Percentiles rank a stretch among this genome's conserved stretches.
Conservation (phyloP, 306 rosid genomes). For the Arachis stenosperma region DNA sequence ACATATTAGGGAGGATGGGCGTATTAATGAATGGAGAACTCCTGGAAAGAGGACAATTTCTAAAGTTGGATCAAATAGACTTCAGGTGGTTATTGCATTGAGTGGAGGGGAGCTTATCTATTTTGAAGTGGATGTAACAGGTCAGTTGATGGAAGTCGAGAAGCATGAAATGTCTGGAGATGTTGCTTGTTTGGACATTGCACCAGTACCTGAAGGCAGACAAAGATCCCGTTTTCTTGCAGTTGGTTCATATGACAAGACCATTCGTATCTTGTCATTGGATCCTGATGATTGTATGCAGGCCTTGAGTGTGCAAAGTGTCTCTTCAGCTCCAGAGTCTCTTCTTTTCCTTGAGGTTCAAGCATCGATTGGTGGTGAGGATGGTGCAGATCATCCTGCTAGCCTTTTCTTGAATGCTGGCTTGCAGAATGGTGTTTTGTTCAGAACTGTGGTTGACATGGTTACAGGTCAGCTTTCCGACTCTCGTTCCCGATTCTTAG, state of each 20-base stretch:
- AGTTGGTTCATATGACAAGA: slow-evolving; percentile 92
- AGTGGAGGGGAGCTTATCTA: slow-evolving; percentile 96
- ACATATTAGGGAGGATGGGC: slow-evolving; percentile 99
- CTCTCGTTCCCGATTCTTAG: slow-evolving; percentile 91
- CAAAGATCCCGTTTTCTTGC: slow-evolving; percentile 94
- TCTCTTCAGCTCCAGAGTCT: slow-evolving; percentile 93
- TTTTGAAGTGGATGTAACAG: slow-evolving; percentile 94
- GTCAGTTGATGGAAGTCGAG: slow-evolving; percentile 95
- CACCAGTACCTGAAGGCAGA: slow-evolving; percentile 96
- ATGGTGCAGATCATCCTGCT: slow-evolving; percentile 98
- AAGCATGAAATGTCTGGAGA: slow-evolving; percentile 98
- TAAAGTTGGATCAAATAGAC: slow-evolving; percentile 89
- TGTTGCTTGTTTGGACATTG: slow-evolving; percentile 93
- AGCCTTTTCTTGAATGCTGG: slow-evolving; percentile 94
- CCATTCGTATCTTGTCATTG: slow-evolving; percentile 81
- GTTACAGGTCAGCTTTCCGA: slow-evolving; percentile 98
- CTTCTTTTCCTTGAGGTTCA: slow-evolving; percentile 94
- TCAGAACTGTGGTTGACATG: slow-evolving; percentile 98
- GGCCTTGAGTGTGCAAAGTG: slow-evolving; percentile 84
- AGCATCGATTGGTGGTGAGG: slow-evolving; percentile 95
- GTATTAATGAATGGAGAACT: slow-evolving; percentile 96
- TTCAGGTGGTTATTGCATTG: slow-evolving; percentile 95
- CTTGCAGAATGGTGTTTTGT: slow-evolving; percentile 85
- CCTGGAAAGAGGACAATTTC: slow-evolving; percentile 95
- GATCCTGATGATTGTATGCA: slow-evolving; percentile 98